phyloP scores from a whole-genome alignment of 176 grass and related monocot species.

The Dactylis glomerata region DNA sequence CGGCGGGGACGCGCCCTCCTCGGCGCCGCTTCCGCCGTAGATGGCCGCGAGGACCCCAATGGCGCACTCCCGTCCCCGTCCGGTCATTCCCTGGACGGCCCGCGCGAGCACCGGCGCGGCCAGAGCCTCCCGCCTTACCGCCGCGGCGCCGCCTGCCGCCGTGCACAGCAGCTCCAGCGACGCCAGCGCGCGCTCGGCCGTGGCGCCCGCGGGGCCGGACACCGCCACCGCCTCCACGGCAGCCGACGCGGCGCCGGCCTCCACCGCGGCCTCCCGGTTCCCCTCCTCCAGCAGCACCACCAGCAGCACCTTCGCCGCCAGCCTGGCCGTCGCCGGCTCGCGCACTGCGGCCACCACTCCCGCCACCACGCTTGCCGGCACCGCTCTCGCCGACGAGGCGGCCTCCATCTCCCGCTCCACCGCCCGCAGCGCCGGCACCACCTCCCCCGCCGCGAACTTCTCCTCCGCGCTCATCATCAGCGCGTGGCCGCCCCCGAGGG shows the following conservation, averaged over 20 bases:
- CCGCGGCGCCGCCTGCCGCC: conserved; percentile 43
- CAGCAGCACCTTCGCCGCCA: conserved; percentile 61
- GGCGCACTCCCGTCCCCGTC: conserved; percentile 73
- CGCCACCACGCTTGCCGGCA: conserved; percentile 40
- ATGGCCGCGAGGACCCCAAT: conserved; percentile 82
- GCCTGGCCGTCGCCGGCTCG: conserved; percentile 52
- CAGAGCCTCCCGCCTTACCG: conserved; percentile 47
- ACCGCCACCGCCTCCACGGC: conserved; percentile 65
- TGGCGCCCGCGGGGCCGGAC: conserved; percentile 65
- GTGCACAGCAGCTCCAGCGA: conserved; percentile 91
- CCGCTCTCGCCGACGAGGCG: background rate
- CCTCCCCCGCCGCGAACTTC: conserved; percentile 59
- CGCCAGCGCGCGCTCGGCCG: conserved; percentile 79
- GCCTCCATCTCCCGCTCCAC: conserved; percentile 54
- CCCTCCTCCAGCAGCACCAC: conserved; percentile 54
- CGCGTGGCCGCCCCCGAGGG: background rate
- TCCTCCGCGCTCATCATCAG: conserved; percentile 28
- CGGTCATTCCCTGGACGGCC: conserved; percentile 60
- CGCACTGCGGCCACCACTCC: conserved; percentile 55
- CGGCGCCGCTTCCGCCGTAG: conserved; percentile 23
- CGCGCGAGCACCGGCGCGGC: conserved; percentile 46
- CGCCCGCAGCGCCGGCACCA: conserved; percentile 39
- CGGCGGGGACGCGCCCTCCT: background rate
- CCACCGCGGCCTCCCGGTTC: conserved; percentile 54
- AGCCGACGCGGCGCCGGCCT: conserved; percentile 56